Evolutionary conservation across 495 filamentous ascomycete genomes (phyloP).

Genomic region (Penicillium subrubescens): DNA sequence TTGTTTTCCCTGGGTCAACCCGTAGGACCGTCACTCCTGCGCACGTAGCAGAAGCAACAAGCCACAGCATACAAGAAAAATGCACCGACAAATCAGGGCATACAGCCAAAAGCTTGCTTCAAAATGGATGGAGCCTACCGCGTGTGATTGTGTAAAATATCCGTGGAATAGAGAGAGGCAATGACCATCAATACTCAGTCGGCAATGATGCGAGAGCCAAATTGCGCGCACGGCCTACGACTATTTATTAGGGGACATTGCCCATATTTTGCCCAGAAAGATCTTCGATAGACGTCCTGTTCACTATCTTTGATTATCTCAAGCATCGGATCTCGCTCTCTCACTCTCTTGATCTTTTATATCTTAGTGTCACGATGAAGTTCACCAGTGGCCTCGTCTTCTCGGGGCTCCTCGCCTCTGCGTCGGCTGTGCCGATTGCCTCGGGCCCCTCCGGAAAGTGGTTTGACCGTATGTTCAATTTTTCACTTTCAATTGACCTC

Average conservation of each 20-base stretch:
- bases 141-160: not conserved
- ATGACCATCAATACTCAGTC: not conserved
- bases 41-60: not conserved
- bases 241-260: not conserved
- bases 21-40: not conserved
- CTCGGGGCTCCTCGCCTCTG: slow-evolving; percentile 3
- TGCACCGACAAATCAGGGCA: not conserved
- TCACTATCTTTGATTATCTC: not conserved
- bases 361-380: slow-evolving; percentile 1
- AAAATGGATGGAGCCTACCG: not conserved
- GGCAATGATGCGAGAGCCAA: not conserved
- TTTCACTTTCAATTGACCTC: not conserved
- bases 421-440: slow-evolving; percentile 1
- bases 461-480: slow-evolving; percentile 6
- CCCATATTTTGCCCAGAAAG: not conserved
- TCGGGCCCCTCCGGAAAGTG: slow-evolving; percentile 8
- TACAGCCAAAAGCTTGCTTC: not conserved
- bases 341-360: not conserved
- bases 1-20: not conserved
- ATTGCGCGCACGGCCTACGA: not conserved
- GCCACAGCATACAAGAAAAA: not conserved
- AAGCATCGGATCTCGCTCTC: not conserved
- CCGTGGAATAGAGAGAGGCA: not conserved
- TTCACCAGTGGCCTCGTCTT: not conserved
- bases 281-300: not conserved